phyloP scores from a whole-genome alignment of 1,139 yeast species.

The Trichomonascaceae sp. region DNA sequence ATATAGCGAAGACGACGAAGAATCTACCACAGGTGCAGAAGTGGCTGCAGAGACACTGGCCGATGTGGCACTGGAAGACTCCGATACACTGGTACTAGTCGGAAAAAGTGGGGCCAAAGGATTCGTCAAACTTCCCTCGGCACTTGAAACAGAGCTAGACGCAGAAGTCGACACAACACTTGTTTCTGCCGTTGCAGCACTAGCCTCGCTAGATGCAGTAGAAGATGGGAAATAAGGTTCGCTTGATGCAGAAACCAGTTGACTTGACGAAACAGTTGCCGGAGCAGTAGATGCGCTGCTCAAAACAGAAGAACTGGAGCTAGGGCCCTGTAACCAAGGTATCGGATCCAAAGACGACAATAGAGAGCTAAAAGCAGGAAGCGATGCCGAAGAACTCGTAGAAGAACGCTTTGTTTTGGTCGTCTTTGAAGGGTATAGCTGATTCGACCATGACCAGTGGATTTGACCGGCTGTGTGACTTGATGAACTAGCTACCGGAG shows the following conservation, averaged over 20 bases:
- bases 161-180: background rate
- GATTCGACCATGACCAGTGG: background rate
- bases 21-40: background rate
- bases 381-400: constrained; percentile 1
- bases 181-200: background rate
- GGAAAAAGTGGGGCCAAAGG: constrained; percentile 6
- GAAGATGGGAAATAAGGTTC: background rate
- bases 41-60: background rate
- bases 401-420: background rate
- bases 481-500: background rate
- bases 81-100: background rate
- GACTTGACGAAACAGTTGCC: background rate
- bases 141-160: constrained; percentile 5
- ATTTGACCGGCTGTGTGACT: background rate
- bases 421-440: background rate
- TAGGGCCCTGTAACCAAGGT: background rate
- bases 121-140: background rate
- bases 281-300: background rate
- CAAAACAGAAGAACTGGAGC: background rate
- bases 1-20: background rate
- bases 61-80: background rate
- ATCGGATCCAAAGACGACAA: constrained; percentile 5
- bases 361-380: constrained; percentile 7
- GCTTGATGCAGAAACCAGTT: background rate
- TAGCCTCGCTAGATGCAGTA: background rate